Evolutionary conservation across 1,284 basidiomycete genomes (phyloP).

Genomic region (Ganoderma resinaceum): DNA sequence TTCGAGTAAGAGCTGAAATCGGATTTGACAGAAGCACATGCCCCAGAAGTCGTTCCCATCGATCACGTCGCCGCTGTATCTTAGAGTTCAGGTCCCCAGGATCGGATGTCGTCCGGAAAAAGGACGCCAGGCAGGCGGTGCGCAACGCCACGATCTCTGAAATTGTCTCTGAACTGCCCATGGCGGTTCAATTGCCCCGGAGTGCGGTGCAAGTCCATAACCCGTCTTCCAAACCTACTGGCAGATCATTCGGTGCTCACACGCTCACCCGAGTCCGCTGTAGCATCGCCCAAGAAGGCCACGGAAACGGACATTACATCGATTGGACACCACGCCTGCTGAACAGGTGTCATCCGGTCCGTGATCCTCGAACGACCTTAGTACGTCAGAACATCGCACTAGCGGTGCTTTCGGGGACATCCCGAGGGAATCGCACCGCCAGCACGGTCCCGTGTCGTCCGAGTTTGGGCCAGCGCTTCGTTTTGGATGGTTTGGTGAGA

Average conservation of each 20-base stretch:
- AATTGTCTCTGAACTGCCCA: background rate
- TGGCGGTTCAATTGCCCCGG: background rate
- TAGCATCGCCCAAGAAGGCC: background rate
- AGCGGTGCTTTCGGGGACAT: background rate
- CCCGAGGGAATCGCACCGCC: background rate
- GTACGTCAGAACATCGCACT: background rate
- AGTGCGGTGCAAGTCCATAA: background rate
- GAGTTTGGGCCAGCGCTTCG: background rate
- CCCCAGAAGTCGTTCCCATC: background rate
- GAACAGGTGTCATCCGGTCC: background rate
- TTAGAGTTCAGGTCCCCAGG: background rate
- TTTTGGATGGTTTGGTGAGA: background rate
- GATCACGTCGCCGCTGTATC: background rate
- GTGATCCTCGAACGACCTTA: background rate
- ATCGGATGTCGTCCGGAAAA: background rate
- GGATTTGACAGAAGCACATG: background rate
- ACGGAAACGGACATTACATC: background rate
- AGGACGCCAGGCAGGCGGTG: background rate
- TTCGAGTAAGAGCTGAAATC: background rate
- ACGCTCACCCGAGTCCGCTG: background rate
- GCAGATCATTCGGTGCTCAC: background rate
- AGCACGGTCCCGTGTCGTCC: background rate
- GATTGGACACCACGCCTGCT: slow-evolving; percentile 2
- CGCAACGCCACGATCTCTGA: background rate
- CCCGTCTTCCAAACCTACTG: background rate